Base-by-base conservation (phyloP, 1,284 basidiomycete species). In the Microstroma glucosiphilum region DNA sequence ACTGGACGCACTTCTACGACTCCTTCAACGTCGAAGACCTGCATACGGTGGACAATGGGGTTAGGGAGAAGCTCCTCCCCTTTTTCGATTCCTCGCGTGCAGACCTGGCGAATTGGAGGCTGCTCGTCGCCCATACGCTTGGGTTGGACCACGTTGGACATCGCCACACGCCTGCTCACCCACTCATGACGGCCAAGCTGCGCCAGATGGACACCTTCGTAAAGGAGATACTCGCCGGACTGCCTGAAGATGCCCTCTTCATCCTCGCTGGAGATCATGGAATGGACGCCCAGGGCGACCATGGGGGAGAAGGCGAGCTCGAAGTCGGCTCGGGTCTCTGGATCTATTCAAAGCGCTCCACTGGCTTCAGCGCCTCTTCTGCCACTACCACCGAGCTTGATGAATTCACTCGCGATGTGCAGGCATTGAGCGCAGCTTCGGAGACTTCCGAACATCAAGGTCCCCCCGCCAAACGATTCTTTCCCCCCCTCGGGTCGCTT, bases 11-110 rank as follows among this genome's bases (percentile, higher is more conserved):
- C 78, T 88, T 92, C 0, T 97, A 88, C 78, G 92, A 96, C 80
- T 96, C 92, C 0, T 98, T 99, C 85, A 94, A 98, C 79, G 94
- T 99, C 63, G 94, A 97, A 80, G 96, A 98, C 77, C 83, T 98
- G 17, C 91, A 98, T 76, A 90, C 91, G 0, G 96, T 98, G 42
- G 96, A 98, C 75, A 83, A 88, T 58, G 93, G 94, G 9, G 92
- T 98, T 61, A 87, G 89, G 49, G 73, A 81, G 13, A 87, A 91
- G 72, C 83, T 98, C n/a, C 87, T 92, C 69, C 89, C 90, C 0
- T 85, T 93, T 13, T 83, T 97, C 6, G 23, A 69, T 23, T 63
- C 61, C 30, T 37, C 30, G 9, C 55, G 62, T 48, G n/a, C 67
- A 23, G 60, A 63, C 12, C 54, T 64, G 3, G 46, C 23, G 6